Conservation (phyloP, 257 asterid species). For the Solanum paucissectum region DNA sequence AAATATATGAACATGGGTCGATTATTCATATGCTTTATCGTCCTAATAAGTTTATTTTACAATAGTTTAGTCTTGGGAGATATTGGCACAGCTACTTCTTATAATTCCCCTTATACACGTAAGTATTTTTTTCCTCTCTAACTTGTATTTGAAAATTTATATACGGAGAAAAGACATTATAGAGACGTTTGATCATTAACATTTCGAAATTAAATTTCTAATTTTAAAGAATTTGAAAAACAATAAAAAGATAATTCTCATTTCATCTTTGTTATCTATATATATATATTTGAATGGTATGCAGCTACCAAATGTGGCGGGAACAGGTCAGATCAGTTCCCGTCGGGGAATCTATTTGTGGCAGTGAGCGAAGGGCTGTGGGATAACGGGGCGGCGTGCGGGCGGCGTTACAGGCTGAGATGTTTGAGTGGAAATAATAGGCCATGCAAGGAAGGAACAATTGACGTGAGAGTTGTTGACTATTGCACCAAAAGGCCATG, state of each 20-base stretch:
- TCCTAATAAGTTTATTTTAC: neutral
- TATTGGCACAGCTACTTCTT: conserved; percentile 21
- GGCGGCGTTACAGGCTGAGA: conserved; percentile 34
- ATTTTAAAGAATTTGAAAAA: too few relatives aligned
- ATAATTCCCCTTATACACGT: conserved; percentile 19
- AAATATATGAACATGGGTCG: conserved; percentile 1
- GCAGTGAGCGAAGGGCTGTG: conserved; percentile 38
- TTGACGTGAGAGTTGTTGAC: conserved; percentile 63
- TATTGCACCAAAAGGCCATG: conserved; percentile 52
- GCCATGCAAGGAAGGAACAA: conserved; percentile 42
- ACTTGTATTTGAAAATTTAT: too few relatives aligned
- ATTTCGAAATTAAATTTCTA: neutral
- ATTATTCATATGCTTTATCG: neutral
- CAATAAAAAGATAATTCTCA: neutral
- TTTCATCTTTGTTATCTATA: neutral
- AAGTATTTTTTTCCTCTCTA: neutral
- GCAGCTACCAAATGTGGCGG: conserved; percentile 26
- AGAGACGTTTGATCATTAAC: too few relatives aligned
- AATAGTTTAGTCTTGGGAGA: conserved; percentile 6
- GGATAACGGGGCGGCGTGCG: conserved; percentile 53
- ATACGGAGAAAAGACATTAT: too few relatives aligned
- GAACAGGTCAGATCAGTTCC: conserved; percentile 16
- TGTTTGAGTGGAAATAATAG: conserved; percentile 32
- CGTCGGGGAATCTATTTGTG: conserved; percentile 23
- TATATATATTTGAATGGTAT: neutral